Base-by-base conservation (phyloP, 106 monocot genomes). In the Phalaenopsis equestris region DNA sequence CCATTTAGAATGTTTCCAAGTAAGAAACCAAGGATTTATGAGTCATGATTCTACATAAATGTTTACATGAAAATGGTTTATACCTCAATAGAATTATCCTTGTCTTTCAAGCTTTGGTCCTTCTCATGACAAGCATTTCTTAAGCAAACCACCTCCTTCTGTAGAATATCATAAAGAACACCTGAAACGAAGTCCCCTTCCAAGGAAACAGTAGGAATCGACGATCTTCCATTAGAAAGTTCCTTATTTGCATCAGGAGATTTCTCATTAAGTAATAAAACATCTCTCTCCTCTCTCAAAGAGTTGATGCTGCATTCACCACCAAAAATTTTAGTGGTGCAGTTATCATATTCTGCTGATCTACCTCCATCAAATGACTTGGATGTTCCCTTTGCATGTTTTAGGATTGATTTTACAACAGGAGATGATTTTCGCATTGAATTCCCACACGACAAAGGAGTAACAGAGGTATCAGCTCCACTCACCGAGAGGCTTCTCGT, bases 11-110 rank as follows among this genome's bases (percentile, higher is more conserved):
- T 4, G 11, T 23, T 24, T 65, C 23, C 1, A 65, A 65, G 64
- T 30, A 65, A 65, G 64, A 65, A 23, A 65, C 24, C 64, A n/a
- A 7, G 64, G 7, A 65, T 21, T 23, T 24, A 21, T 65, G n/a
- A 24, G 0, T 24, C 2, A 64, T 23, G 64, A 65, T 23, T 24
- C n/a, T 65, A 65, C 64, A 65, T 8, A 65, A 23, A 65, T 65
- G 36, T 24, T 55, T 75, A 18, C 6, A 42, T 17, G 45, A 75
- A 75, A 67, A 37, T 12, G 42, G 37, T n/a, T 47, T 8, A 43
- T 83, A 93, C 93, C 86, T 91, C 91, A 21, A 93, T 91, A 47
- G 91, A 85, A 83, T 74, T 80, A 81, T 96, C 95, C 84, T 93
- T 96, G 82, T 91, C 93, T 78, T 79, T 93, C 41, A 96, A 80